Conservation (phyloP, 441 rosid genomes). For the Theobroma grandiflorum region DNA sequence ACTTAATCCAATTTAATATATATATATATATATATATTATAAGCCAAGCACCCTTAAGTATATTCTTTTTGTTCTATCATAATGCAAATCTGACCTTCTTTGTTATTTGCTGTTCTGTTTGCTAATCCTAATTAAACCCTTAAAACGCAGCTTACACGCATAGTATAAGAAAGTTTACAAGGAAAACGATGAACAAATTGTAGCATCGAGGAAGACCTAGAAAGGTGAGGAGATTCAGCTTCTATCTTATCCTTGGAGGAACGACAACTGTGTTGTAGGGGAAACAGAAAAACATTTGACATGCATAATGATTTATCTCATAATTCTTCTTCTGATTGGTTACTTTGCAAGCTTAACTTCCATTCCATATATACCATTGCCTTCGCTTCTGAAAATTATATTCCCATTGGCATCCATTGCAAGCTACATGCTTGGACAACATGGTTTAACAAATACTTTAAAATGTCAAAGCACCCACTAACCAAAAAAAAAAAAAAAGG, state of each 20-base stretch:
- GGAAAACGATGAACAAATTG: background rate
- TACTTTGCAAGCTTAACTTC: no score
- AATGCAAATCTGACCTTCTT: background rate
- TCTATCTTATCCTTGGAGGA: background rate
- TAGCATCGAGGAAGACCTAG: background rate
- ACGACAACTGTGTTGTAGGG: background rate
- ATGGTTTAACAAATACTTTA: no score
- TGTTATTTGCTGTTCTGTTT: background rate
- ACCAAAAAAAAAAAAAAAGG: no score
- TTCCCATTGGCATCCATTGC: no score
- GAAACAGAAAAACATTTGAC: background rate
- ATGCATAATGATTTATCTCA: background rate
- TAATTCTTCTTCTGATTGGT: no score
- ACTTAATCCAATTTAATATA: background rate
- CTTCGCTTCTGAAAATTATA: no score
- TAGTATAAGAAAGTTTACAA: background rate
- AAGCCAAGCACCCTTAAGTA: background rate
- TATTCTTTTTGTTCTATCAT: background rate
- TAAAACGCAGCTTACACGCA: background rate
- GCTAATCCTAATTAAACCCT: background rate
- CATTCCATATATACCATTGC: background rate
- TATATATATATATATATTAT: background rate
- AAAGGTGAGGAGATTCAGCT: background rate
- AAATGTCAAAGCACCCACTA: no score
- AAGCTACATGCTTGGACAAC: no score